Conservation (phyloP, 148 eudicot species). For the Fagopyrum esculentum region DNA sequence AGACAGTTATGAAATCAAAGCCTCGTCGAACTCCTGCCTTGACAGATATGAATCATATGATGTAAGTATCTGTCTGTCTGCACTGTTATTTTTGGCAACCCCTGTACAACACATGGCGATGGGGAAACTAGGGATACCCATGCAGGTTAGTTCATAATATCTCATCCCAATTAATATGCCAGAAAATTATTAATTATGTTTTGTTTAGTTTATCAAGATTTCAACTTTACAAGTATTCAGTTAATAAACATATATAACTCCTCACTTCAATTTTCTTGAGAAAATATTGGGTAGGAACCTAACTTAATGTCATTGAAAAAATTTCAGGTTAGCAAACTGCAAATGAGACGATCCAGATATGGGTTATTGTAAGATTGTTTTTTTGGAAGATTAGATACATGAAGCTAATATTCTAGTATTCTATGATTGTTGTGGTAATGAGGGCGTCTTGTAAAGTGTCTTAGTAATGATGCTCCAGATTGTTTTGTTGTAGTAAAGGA, state of each 20-base stretch:
- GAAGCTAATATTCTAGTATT: not conserved
- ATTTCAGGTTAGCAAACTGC: not conserved
- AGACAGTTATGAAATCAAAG: slow-evolving; percentile 68
- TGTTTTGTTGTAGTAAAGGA: slow-evolving; percentile 9
- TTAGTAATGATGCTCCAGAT: slow-evolving; percentile 10
- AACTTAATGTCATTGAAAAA: not conserved
- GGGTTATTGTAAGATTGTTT: slow-evolving; percentile 1
- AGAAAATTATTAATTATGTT: not conserved
- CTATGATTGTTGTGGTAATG: not conserved
- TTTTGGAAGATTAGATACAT: slow-evolving; percentile 11
- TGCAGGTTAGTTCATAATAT: slow-evolving; percentile 11
- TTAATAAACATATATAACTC: not conserved
- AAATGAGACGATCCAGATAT: slow-evolving; percentile 3
- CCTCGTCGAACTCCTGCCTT: slow-evolving; percentile 67
- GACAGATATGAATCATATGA: slow-evolving; percentile 25
- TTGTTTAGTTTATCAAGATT: not conserved
- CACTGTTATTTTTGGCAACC: slow-evolving; percentile 28
- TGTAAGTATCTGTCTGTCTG: slow-evolving; percentile 32
- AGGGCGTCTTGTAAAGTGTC: slow-evolving; percentile 12
- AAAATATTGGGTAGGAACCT: not conserved
- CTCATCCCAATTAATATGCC: not conserved
- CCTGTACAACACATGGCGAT: slow-evolving; percentile 25
- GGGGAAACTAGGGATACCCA: slow-evolving; percentile 4
- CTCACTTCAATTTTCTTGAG: not conserved
- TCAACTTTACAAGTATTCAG: not conserved